phyloP scores from a whole-genome alignment of 2,329 filamentous ascomycete genomes.

The Alternaria sp. region DNA sequence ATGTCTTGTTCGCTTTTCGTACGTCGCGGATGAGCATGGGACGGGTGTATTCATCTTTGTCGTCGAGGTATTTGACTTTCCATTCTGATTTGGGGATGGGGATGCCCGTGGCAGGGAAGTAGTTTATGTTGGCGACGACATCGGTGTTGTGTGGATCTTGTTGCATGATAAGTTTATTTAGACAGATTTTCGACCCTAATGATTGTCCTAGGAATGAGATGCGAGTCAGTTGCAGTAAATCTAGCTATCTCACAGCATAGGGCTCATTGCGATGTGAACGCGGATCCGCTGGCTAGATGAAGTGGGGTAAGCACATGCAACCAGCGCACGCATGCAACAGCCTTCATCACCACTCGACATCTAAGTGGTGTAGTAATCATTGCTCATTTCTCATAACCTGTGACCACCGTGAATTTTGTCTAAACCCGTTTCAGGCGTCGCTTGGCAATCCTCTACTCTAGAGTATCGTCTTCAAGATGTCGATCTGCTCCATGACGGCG shows the following conservation, averaged over 20 bases:
- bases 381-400: slow-evolving; percentile 1
- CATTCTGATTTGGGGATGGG: slow-evolving; percentile 21
- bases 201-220: background rate
- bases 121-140: slow-evolving; percentile 27
- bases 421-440: background rate
- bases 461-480: slow-evolving; percentile 56
- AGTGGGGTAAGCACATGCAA: slow-evolving; percentile 7
- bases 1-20: slow-evolving; percentile 49
- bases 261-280: background rate
- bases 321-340: background rate
- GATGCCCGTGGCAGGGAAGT: slow-evolving; percentile 19
- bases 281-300: slow-evolving; percentile 2
- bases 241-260: rapidly evolving
- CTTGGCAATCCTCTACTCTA: slow-evolving; percentile 8
- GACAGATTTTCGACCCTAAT: too few species aligned
- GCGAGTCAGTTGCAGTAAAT: background rate
- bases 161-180: background rate
- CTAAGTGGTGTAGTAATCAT: background rate
- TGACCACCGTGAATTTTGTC: background rate
- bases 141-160: slow-evolving; percentile 2
- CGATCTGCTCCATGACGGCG: slow-evolving; percentile 69
- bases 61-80: slow-evolving; percentile 18
- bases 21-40: slow-evolving; percentile 51
- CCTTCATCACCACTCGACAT: background rate
- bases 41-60: slow-evolving; percentile 23